These are phyloP conservation scores for Hydnomerulius pinastri DNA, from an alignment of 768 basidiomycete genomes.

Conservation along the genomic window DNA sequence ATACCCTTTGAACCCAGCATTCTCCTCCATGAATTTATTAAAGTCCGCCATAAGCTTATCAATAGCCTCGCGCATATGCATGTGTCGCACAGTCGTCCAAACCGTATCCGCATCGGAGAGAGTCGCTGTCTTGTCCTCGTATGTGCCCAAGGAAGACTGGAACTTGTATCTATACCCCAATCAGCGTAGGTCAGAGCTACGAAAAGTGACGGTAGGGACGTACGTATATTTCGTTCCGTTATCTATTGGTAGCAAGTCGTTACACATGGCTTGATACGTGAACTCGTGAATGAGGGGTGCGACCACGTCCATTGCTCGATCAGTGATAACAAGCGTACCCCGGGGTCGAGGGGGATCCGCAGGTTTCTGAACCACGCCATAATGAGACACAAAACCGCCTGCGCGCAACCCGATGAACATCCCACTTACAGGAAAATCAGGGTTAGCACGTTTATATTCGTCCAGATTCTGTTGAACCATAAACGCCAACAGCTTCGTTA, in stretches of 20 bases:
- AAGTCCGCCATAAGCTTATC: conserved; percentile 97
- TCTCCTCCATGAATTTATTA: conserved; percentile 90
- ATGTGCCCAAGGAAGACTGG: conserved; percentile 81
- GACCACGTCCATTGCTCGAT: conserved; percentile 92
- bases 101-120: conserved; percentile 88
- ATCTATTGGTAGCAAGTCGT: conserved; percentile 88
- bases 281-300: conserved; percentile 96
- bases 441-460: conserved; percentile 82
- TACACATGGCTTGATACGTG: conserved; percentile 99
- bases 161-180: conserved; percentile 76
- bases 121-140: conserved; percentile 85
- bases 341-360: conserved; percentile 64
- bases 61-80: conserved; percentile 99
- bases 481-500: conserved; percentile 80
- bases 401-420: not conserved
- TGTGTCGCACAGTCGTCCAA: conserved; percentile 91
- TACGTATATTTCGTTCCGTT: conserved; percentile 87
- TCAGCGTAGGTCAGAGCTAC: not conserved
- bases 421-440: conserved; percentile 84
- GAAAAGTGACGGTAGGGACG: conserved; percentile 34
- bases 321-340: conserved; percentile 86
- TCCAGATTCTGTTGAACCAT: conserved; percentile 85
- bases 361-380: conserved; percentile 43
- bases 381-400: conserved; percentile 4
- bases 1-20: conserved; percentile 92